Evolutionary conservation across 768 basidiomycete genomes (phyloP), one percentile per base, ranked within the genome.

Genomic region (Leccinum olivaceopallidum): DNA sequence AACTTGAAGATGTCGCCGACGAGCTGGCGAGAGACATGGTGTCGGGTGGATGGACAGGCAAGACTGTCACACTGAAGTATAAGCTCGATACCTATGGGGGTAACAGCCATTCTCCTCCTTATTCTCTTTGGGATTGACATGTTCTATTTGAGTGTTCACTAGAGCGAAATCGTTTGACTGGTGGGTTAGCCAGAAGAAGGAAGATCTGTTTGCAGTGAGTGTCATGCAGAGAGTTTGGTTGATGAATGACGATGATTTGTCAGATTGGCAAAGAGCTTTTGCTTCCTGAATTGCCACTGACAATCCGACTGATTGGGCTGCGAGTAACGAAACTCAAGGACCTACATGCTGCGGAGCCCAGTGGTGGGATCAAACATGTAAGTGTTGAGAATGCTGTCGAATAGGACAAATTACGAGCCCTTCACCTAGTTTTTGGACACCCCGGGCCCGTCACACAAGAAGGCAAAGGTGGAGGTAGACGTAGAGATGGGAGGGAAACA

Each of bases 71-170:
- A 0, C 80, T 98, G 54, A 97, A 96, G 72, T 95, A 88, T 73
- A 99, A 99, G 77, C 81, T 93, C 36, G 89, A 95, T 69, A 94
- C 88, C 1, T 98, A 87, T 73, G 86, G 96, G 80, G 87, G 92
- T 86, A 60, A 67, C 6, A 13, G 5, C 48, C 52, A 53, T 10
- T 52, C 12, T 49, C 51, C 24, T 57, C 24, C 47, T 36, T 59
- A 30, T n/a, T 26, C 30, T 48, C 8, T 32, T 42, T 47, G 53
- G 1, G 54, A 52, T 54, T 68, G 59, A 71, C 50, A 14, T 14
- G 30, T 59, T 28, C 28, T 55, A 48, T 53, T 48, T 30, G 53
- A 90, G 88, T 89, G 1, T 89, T 89, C 68, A 93, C 92, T 16
- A 86, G 95, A 34, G 90, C 95, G 5, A 89, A 88, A 71, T 92